Evolutionary conservation across 202 grass and related monocot species (phyloP).

Genomic region (Bolboschoenoplectus hybrid): DNA sequence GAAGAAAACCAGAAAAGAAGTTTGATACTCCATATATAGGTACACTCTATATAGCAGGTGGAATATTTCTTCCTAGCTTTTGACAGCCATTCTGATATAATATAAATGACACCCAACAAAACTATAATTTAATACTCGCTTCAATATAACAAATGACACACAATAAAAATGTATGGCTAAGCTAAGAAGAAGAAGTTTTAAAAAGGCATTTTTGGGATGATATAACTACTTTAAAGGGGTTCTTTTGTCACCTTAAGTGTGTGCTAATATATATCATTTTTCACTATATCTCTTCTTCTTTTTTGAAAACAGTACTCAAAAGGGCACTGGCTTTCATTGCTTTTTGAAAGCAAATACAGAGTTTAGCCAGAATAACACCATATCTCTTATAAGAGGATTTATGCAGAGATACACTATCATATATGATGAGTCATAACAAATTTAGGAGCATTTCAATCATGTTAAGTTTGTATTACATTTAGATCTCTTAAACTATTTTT

Average conservation of each 20-base stretch:
- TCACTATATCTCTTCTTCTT: too few species aligned
- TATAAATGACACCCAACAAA: neutral
- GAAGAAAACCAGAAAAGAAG: neutral
- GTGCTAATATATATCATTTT: neutral
- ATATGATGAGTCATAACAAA: neutral
- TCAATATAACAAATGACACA: neutral
- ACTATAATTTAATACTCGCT: neutral
- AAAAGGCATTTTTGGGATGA: neutral
- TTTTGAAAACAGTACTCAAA: too few species aligned
- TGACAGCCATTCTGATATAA: neutral
- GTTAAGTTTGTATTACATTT: too few species aligned
- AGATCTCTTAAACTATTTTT: too few species aligned
- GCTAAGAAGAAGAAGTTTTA: neutral
- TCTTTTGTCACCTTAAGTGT: neutral
- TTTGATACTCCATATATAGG: neutral
- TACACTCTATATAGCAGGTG: neutral
- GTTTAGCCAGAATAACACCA: too few species aligned
- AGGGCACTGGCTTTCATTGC: too few species aligned
- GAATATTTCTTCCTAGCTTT: neutral
- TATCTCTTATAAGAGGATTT: neutral
- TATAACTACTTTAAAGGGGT: neutral
- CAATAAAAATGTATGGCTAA: neutral
- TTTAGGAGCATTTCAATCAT: neutral
- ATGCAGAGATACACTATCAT: neutral
- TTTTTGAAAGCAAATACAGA: too few species aligned